These are phyloP conservation scores for Coemansia sp. DNA, from an alignment of 371 early-diverging fungal genomes.

Conservation along the genomic window DNA sequence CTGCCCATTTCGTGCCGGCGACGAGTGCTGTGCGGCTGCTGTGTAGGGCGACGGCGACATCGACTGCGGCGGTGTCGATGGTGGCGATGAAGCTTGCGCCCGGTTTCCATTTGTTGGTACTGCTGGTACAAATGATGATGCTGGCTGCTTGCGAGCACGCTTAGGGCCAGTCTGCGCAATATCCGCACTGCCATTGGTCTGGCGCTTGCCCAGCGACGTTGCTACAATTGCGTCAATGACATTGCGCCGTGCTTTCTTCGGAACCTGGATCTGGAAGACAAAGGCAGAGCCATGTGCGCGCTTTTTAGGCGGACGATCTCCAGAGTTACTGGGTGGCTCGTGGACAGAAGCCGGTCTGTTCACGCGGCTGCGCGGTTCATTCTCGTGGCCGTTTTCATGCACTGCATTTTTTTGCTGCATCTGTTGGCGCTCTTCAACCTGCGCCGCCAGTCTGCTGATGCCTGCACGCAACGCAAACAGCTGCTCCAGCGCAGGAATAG, in stretches of 20 bases:
- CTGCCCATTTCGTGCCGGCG: not conserved
- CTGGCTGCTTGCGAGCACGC: constrained; percentile 24
- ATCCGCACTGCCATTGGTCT: not conserved
- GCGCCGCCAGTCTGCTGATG: constrained; percentile 1
- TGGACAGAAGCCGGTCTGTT: not conserved
- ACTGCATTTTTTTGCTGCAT: not conserved
- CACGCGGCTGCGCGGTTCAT: constrained; percentile 1
- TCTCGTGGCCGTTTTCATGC: not conserved
- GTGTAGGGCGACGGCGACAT: not conserved
- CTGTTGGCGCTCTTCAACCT: constrained; percentile 15
- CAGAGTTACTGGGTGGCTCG: not conserved
- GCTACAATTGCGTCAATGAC: constrained; percentile 27
- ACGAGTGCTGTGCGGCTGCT: not conserved
- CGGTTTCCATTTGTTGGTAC: not conserved
- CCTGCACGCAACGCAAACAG: constrained; percentile 3
- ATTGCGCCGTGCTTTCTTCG: constrained; percentile 33
- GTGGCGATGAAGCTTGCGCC: not conserved
- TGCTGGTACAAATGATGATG: not conserved
- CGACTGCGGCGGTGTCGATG: not conserved
- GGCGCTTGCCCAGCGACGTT: constrained; percentile 10
- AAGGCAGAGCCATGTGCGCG: constrained; percentile 10
- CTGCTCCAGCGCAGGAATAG: constrained; percentile 13
- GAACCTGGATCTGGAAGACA: constrained; percentile 27
- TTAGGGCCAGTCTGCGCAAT: constrained; percentile 9
- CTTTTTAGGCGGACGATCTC: constrained; percentile 12